phyloP scores from a whole-genome alignment of 768 basidiomycete genomes.

The Suillus spraguei region DNA sequence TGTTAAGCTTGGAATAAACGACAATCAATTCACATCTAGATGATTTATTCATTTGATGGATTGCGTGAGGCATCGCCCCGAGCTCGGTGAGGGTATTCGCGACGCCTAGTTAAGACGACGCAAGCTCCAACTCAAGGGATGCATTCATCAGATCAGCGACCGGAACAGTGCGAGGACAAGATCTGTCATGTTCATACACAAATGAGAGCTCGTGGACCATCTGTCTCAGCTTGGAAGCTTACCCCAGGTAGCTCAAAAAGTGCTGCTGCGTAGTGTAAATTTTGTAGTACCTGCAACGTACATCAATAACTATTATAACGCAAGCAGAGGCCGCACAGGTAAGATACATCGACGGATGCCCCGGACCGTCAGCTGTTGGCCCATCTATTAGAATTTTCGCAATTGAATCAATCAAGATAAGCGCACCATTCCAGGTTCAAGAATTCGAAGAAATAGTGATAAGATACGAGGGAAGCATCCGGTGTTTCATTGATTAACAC shows the following conservation, averaged over 20 bases:
- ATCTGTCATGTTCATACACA: conserved; percentile 3
- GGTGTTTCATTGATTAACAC: neutral
- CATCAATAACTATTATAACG: neutral
- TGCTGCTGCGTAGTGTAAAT: neutral
- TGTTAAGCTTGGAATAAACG: neutral
- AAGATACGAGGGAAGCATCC: neutral
- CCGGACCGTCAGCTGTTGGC: neutral
- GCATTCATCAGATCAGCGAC: conserved; percentile 1
- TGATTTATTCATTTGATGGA: conserved; percentile 1
- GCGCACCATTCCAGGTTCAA: conserved; percentile 5
- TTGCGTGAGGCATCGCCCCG: neutral
- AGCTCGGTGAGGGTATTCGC: neutral
- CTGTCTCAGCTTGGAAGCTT: conserved; percentile 7
- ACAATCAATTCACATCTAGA: conserved; percentile 3
- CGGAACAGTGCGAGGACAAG: conserved; percentile 2
- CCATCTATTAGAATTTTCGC: neutral
- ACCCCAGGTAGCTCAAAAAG: neutral
- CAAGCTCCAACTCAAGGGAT: neutral
- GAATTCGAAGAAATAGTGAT: neutral
- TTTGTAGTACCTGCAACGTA: neutral
- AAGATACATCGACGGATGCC: neutral
- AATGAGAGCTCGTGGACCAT: conserved; percentile 5
- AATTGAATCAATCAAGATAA: conserved; percentile 5
- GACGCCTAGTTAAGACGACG: neutral
- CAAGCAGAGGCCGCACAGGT: neutral